Conservation (phyloP, 805 yeast genomes). For the Kodamaea hsintzibuensis region DNA sequence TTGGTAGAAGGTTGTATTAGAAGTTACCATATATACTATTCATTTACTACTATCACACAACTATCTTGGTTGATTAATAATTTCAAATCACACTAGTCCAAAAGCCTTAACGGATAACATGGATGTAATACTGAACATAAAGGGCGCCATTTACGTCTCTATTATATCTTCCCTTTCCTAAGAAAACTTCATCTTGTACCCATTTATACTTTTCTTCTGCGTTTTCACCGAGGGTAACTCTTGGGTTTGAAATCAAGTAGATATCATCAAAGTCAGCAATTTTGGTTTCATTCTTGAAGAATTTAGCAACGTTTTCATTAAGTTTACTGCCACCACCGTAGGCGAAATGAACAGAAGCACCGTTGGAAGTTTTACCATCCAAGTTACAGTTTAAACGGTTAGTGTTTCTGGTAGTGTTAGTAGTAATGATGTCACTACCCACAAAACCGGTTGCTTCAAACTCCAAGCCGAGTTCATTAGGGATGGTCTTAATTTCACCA, state of each 20-base stretch:
- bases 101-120: slow-evolving; percentile 21
- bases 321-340: slow-evolving; percentile 51
- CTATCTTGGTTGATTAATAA: no score
- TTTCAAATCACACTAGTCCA: no score
- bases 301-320: slow-evolving; percentile 29
- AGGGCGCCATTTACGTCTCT: slow-evolving; percentile 45
- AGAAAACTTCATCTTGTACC: slow-evolving; percentile 48
- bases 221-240: slow-evolving; percentile 40
- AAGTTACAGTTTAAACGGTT: slow-evolving; percentile 48
- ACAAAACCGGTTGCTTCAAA: slow-evolving; percentile 24
- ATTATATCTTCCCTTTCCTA: slow-evolving; percentile 61
- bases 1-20: no score
- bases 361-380: slow-evolving; percentile 46
- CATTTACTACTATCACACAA: no score
- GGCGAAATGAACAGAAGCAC: slow-evolving; percentile 40
- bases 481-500: slow-evolving; percentile 31
- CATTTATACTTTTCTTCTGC: slow-evolving; percentile 48
- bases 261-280: slow-evolving; percentile 44
- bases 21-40: no score
- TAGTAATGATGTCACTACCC: slow-evolving; percentile 53
- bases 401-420: slow-evolving; percentile 25
- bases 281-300: slow-evolving; percentile 35
- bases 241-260: slow-evolving; percentile 51
- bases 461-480: slow-evolving; percentile 31
- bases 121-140: slow-evolving; percentile 56